Evolutionary conservation across 2,329 filamentous ascomycete genomes (phyloP), one percentile per base, ranked within the genome.

Genomic region (Aspergillus brunneoviolaceus): DNA sequence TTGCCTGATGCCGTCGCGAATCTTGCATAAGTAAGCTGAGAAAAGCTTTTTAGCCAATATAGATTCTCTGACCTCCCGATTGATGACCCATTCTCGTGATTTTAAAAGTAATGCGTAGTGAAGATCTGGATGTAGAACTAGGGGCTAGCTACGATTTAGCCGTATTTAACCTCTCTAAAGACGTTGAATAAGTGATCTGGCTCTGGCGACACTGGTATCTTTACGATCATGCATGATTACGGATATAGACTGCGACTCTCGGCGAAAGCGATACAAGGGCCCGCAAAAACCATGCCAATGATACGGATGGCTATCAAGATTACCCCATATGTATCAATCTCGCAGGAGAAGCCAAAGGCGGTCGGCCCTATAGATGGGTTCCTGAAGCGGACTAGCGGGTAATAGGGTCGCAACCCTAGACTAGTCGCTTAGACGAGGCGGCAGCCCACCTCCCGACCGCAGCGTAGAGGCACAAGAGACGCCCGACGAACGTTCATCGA

Each of bases 391-490:
- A 53, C 55, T 74, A 74, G 71, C 57, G 64, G 39, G 11, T 1
- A 4, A 67, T 78, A 78, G 76, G 76, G 76, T 65, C 76, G 68
- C 66, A 73, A 64, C 64, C 74, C 75, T 76, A 72, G 67, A 63
- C 67, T 57, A 60, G 69, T 77, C 76, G 75, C 76, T 78, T 78
- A 78, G 74, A 69, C 75, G 76, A 77, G 73, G 67, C 68, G 69
- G 66, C 66, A 65, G 67, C 71, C 75, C 74, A 76, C 73, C 70
- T 65, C 70, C 68, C 66, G 66, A 69, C 62, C 33, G 52, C 60
- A 68, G 69, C 68, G 67, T 63, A 64, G 59, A 57, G 69, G 65
- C 65, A 70, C 67, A 69, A 70, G 63, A 61, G 50, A 64, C 63
- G 65, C 65, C 67, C 65, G 65, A 65, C 61, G 64, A 66, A 65